Evolutionary conservation across 164 flowering plant species (phyloP), one percentile per base, ranked within the genome.

Genomic region (Nelumbo lutea): DNA sequence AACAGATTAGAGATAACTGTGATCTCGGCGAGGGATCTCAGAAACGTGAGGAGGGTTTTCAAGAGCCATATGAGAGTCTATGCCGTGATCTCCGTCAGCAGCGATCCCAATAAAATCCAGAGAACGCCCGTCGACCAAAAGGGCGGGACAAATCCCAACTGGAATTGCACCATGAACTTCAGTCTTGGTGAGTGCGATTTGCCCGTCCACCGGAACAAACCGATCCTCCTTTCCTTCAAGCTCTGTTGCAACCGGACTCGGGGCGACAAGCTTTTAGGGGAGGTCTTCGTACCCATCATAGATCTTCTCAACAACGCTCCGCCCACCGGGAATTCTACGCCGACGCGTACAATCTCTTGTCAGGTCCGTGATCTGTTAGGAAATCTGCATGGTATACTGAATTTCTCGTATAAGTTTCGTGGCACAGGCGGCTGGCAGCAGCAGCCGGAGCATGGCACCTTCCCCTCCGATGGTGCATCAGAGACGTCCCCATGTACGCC

Each of bases 221-320:
- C 73, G 39, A 76, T 71, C 40, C 83, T 86, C 50, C 68, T 69
- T 27, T 27, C 42, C 72, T 88, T 74, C 75, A 68, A 44, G 27
- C 69, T 89, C 72, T 63, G 71, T 0, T 76, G 77, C 55, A 84
- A 84, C 9, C 79, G 86, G 3, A 40, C 56, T 9, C 70, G 86
- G n/a, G 89, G 92, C 41, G 90, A 88, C 68, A 79, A 69, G 44
- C 84, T 79, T 40, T 67, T 90, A 44, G 94, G 96, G 1, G 83
- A 81, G 44, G 91, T 87, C n/a, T 70, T 75, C 60, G 84, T 90
- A 0, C 89, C 90, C 3, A 42, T 88, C 69, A 85, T 80, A 55
- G 96, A 90, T 59, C 83, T 89, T n/a, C 72, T 89, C 40, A 79
- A 78, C 38, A 62, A 47, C 38, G 62, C 27, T 27, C 62, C 15